These are phyloP conservation scores for Fusarium secorum DNA, from an alignment of 2,329 filamentous ascomycete genomes.

Conservation along the genomic window DNA sequence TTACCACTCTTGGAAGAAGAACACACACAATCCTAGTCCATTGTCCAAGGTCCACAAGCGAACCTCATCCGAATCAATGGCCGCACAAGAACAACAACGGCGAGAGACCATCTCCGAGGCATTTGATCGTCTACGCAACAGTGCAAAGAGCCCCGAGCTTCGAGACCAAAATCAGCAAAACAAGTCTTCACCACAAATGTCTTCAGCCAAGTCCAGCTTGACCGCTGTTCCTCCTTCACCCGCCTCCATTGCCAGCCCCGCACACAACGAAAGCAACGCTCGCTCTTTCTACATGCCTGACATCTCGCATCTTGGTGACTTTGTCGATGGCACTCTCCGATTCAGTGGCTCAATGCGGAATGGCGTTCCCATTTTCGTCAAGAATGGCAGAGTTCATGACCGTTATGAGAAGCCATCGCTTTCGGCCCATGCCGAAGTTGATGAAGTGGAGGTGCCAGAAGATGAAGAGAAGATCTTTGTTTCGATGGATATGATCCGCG, in stretches of 20 bases:
- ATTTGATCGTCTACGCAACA: conserved; percentile 48
- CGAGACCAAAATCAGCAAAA: conserved; percentile 38
- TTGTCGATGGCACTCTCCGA: conserved; percentile 62
- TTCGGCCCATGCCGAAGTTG: conserved; percentile 57
- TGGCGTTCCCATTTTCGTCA: conserved; percentile 64
- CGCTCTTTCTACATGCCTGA: conserved; percentile 64
- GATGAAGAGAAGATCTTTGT: conserved; percentile 67
- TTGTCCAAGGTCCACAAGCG: conserved; percentile 48
- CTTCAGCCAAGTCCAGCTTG: conserved; percentile 52
- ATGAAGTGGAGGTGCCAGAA: conserved; percentile 58
- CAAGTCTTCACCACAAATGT: conserved; percentile 46
- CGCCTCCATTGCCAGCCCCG: conserved; percentile 45
- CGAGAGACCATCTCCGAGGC: conserved; percentile 47
- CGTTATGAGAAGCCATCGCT: conserved; percentile 46
- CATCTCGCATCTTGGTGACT: conserved; percentile 63
- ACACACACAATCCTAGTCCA: conserved; percentile 48
- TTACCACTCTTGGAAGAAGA: conserved; percentile 40
- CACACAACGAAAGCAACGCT: conserved; percentile 52
- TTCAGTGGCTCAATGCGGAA: conserved; percentile 60
- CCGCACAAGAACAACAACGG: conserved; percentile 36
- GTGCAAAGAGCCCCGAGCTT: conserved; percentile 44
- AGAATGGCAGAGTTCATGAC: conserved; percentile 60
- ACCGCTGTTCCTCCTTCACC: conserved; percentile 53
- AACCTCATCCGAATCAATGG: conserved; percentile 41
- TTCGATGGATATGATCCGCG: conserved; percentile 68